A percentile compares a stretch with the other conserved stretches of the same genome.
These are phyloP conservation scores for Krasilnikovozyma curviuscula DNA, from an alignment of 768 basidiomycete genomes.

Conservation along the genomic window DNA sequence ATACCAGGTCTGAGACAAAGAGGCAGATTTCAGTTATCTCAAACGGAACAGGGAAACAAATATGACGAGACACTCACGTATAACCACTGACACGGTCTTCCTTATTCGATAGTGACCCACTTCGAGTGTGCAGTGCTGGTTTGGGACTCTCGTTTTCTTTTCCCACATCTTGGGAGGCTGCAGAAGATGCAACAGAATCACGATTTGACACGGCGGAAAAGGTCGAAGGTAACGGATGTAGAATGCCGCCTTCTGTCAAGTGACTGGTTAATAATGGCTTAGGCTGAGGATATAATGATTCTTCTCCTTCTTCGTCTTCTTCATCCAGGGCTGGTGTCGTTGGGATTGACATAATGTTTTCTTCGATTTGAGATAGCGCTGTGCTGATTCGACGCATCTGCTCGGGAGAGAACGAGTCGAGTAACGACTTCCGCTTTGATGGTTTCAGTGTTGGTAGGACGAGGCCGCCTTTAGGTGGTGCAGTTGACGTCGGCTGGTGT, in stretches of 20 bases:
- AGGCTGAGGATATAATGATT: background rate
- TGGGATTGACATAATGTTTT: background rate
- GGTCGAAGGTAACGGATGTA: background rate
- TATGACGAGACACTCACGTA: background rate
- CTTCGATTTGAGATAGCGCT: background rate
- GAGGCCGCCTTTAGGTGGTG: background rate
- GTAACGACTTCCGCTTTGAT: background rate
- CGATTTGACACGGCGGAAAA: background rate
- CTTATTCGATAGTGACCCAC: background rate
- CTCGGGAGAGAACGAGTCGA: constrained; percentile 4
- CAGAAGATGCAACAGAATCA: background rate
- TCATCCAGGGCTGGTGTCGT: background rate
- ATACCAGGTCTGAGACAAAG: background rate
- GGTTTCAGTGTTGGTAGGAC: background rate
- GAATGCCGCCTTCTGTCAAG: background rate
- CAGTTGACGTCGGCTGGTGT: no score
- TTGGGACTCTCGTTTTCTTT: background rate
- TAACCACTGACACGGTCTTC: background rate
- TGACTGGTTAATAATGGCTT: background rate
- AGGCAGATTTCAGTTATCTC: background rate
- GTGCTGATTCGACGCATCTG: constrained; percentile 6
- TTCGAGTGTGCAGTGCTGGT: background rate
- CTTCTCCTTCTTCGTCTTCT: background rate
- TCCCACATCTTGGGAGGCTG: no score
- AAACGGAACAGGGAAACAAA: background rate